Evolutionary conservation across 1,284 basidiomycete genomes (phyloP).

Genomic region (Coriolopsis trogii): DNA sequence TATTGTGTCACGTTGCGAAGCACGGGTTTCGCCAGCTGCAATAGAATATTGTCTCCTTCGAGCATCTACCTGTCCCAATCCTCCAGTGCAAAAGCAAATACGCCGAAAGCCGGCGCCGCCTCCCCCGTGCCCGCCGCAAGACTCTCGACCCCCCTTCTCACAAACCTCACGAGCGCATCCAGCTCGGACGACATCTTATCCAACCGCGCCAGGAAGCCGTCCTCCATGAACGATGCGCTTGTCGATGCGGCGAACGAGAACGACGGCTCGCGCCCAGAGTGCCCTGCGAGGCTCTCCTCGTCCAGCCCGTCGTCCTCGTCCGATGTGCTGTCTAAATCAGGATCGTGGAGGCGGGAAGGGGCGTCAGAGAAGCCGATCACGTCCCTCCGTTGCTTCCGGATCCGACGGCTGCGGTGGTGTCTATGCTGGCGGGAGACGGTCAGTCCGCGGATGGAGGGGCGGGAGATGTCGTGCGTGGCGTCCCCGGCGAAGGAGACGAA

Average conservation of each 20-base stretch:
- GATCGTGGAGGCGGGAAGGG: conserved; percentile 39
- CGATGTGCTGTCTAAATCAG: conserved; percentile 32
- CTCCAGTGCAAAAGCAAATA: conserved; percentile 77
- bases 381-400: conserved; percentile 52
- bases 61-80: conserved; percentile 67
- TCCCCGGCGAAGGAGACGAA: conserved; percentile 65
- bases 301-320: conserved; percentile 42
- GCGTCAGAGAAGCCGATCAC: conserved; percentile 56
- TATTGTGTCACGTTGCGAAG: too few species aligned
- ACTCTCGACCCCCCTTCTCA: conserved; percentile 67
- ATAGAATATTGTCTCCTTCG: too few species aligned
- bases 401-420: conserved; percentile 63
- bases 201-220: conserved; percentile 50
- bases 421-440: conserved; percentile 50
- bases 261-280: conserved; percentile 40
- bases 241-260: conserved; percentile 45
- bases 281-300: conserved; percentile 26
- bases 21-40: too few species aligned
- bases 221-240: conserved; percentile 42
- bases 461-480: conserved; percentile 60
- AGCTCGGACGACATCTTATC: conserved; percentile 70
- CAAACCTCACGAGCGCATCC: conserved; percentile 68
- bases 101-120: conserved; percentile 64
- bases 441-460: conserved; percentile 41
- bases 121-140: conserved; percentile 57